Conservation (phyloP, 2,329 filamentous ascomycete genomes). For the Aspergillus melleus region DNA sequence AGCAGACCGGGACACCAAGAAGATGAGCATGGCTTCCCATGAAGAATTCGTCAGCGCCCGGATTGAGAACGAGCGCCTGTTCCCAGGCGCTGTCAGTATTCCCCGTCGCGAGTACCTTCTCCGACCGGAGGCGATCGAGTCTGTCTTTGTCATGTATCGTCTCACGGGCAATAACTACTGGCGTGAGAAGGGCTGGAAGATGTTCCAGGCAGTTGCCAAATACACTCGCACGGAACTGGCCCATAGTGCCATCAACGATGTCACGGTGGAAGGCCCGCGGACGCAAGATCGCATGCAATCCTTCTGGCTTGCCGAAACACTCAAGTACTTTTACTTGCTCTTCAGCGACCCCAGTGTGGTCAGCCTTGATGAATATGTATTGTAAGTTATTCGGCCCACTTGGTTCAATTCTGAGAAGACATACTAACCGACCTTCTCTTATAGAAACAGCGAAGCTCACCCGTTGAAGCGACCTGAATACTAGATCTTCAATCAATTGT, state of each 20-base stretch:
- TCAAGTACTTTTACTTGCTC: conserved; percentile 51
- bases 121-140: conserved; percentile 75
- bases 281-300: conserved; percentile 68
- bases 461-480: conserved; percentile 26
- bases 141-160: conserved; percentile 75
- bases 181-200: conserved; percentile 70
- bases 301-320: conserved; percentile 63
- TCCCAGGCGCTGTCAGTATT: conserved; percentile 44
- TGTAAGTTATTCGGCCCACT: conserved; percentile 34
- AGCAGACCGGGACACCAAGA: conserved; percentile 9
- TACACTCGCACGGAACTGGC: conserved; percentile 63
- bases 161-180: conserved; percentile 66
- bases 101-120: conserved; percentile 41
- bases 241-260: conserved; percentile 66
- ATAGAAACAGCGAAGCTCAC: conserved; percentile 27
- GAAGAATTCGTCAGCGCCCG: conserved; percentile 40
- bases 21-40: conserved; percentile 34
- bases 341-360: conserved; percentile 46
- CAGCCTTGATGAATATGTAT: conserved; percentile 48
- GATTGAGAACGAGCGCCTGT: conserved; percentile 46
- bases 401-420: background rate
- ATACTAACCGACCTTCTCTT: background rate
- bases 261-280: conserved; percentile 52
- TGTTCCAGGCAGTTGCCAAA: conserved; percentile 66
- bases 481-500: conserved; percentile 1